A percentile compares a stretch with the other conserved stretches of the same genome.
phyloP scores from a whole-genome alignment of 2,329 filamentous ascomycete species.

The Phialophora macrospora region DNA sequence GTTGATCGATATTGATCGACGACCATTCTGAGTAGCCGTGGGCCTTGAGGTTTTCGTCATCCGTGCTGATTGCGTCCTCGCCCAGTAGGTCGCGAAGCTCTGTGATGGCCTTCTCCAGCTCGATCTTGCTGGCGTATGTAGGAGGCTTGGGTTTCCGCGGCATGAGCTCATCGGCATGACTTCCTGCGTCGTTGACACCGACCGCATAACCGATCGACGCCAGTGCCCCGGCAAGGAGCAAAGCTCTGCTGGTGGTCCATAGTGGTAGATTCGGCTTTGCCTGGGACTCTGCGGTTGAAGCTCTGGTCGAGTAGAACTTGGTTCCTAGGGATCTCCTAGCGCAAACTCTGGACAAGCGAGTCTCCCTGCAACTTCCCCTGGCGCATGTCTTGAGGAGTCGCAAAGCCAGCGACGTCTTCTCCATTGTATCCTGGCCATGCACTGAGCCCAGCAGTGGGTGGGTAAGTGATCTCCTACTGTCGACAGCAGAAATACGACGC shows the following conservation, averaged over 20 bases:
- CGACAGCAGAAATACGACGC: not conserved
- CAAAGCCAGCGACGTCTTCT: not conserved
- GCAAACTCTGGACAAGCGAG: not conserved
- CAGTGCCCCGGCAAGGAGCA: constrained; percentile 57
- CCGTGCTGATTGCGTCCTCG: constrained; percentile 65
- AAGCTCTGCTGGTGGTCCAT: constrained; percentile 54
- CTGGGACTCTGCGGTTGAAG: constrained; percentile 12
- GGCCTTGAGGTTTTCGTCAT: constrained; percentile 65
- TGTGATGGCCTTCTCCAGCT: constrained; percentile 55
- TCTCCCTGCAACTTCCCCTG: not conserved
- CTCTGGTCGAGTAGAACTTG: constrained; percentile 14
- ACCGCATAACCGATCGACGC: constrained; percentile 59
- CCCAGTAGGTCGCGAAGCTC: constrained; percentile 61
- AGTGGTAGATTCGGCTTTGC: constrained; percentile 23
- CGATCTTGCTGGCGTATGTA: constrained; percentile 47
- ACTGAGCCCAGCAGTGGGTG: too few species aligned
- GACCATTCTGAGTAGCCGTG: constrained; percentile 76
- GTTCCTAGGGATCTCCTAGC: not conserved
- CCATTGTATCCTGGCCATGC: not conserved
- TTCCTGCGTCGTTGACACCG: constrained; percentile 51
- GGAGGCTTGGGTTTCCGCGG: constrained; percentile 38
- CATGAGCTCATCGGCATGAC: constrained; percentile 41
- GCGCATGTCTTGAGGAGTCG: not conserved
- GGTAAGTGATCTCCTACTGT: not conserved
- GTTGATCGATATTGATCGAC: constrained; percentile 66